Percentiles rank a stretch among this genome's conserved stretches.
Conservation (phyloP, 2,329 filamentous ascomycete species). For the Dryadomyces quercivorus region DNA sequence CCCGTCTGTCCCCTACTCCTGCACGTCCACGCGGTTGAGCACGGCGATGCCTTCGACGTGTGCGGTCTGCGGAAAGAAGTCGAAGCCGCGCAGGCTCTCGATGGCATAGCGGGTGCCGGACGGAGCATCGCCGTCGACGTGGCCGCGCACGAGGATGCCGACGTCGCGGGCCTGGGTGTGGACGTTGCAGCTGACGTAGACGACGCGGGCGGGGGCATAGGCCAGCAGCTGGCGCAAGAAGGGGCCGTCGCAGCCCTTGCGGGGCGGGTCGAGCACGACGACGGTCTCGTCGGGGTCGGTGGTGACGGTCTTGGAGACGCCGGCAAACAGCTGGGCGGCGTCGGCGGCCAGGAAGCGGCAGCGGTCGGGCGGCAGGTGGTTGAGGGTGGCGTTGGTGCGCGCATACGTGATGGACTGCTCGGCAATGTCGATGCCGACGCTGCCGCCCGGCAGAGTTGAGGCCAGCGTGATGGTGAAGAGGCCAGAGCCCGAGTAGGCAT, state of each 20-base stretch:
- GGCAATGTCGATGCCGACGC: constrained; percentile 84
- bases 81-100: constrained; percentile 84
- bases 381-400: constrained; percentile 63
- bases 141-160: constrained; percentile 69
- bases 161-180: constrained; percentile 94
- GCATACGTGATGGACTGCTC: constrained; percentile 67
- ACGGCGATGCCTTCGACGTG: constrained; percentile 60
- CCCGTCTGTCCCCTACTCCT: not conserved
- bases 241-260: constrained; percentile 81
- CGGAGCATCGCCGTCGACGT: constrained; percentile 23
- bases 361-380: constrained; percentile 53
- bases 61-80: constrained; percentile 87
- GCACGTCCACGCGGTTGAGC: constrained; percentile 41
- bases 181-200: constrained; percentile 96
- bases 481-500: constrained; percentile 94
- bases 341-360: constrained; percentile 85
- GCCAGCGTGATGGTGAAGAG: constrained; percentile 95
- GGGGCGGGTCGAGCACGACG: constrained; percentile 91
- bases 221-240: constrained; percentile 72
- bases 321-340: constrained; percentile 69
- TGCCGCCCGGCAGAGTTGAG: constrained; percentile 66
- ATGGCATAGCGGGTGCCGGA: constrained; percentile 56
- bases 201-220: constrained; percentile 66
- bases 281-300: constrained; percentile 74
- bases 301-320: constrained; percentile 29